Percentiles rank a stretch among this genome's conserved stretches.
These are phyloP conservation scores for Wilhelminamyces savonicus DNA, from an alignment of 805 yeast genomes.

Conservation along the genomic window DNA sequence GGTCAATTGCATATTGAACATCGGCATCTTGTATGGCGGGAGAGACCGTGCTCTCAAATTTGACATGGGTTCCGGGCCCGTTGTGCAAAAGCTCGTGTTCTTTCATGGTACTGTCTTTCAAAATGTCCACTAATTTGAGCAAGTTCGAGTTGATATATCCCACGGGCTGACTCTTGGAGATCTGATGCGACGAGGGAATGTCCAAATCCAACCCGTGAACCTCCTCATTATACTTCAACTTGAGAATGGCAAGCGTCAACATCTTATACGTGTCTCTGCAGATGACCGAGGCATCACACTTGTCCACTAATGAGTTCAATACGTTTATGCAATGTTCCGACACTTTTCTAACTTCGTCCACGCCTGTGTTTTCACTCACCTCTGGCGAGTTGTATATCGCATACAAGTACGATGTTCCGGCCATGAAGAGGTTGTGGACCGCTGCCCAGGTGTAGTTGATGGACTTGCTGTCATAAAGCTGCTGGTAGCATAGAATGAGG, in stretches of 20 bases:
- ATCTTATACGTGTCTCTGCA: conserved; percentile 71
- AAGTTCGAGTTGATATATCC: conserved; percentile 35
- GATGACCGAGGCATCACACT: conserved; percentile 72
- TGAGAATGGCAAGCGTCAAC: conserved; percentile 63
- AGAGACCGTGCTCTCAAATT: too few species aligned
- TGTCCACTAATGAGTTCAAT: conserved; percentile 52
- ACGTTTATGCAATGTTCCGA: conserved; percentile 54
- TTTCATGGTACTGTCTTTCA: conserved; percentile 7
- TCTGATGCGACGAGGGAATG: conserved; percentile 9
- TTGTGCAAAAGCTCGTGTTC: too few species aligned
- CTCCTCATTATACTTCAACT: conserved; percentile 42
- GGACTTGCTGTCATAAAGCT: conserved; percentile 47
- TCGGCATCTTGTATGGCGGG: too few species aligned
- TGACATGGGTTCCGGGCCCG: too few species aligned
- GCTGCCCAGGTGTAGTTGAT: conserved; percentile 92
- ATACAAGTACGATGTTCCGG: conserved; percentile 79
- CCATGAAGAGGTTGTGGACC: conserved; percentile 81
- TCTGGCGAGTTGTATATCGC: conserved; percentile 65
- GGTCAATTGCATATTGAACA: too few species aligned
- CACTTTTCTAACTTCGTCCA: conserved; percentile 40
- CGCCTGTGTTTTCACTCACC: conserved; percentile 38
- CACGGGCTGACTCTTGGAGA: not conserved
- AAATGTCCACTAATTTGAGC: conserved; percentile 28
- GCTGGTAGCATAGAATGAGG: conserved; percentile 57
- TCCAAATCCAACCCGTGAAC: conserved; percentile 13